phyloP scores from a whole-genome alignment of 768 basidiomycete species.

The Tremella fuciformis region DNA sequence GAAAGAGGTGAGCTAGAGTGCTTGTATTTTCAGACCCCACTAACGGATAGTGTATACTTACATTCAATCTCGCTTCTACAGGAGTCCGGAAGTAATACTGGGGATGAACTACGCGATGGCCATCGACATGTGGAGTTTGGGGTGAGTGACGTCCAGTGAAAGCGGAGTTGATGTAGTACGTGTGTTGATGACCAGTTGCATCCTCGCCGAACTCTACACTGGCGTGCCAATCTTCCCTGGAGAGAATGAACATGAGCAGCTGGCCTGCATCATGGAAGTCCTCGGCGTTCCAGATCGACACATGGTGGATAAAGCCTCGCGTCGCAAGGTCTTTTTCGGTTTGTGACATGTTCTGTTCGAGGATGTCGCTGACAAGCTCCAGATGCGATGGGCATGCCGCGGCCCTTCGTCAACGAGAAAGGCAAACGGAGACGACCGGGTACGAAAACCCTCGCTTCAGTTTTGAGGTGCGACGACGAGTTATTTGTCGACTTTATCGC shows the following conservation, averaged over 20 bases:
- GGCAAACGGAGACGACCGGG: constrained; percentile 88
- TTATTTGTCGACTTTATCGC: constrained; percentile 94
- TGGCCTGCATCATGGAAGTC: constrained; percentile 99
- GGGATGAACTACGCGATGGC: constrained; percentile 99
- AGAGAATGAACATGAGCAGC: constrained; percentile 96
- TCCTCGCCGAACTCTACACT: constrained; percentile 92
- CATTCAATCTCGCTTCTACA: constrained; percentile 98
- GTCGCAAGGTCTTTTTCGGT: constrained; percentile 97
- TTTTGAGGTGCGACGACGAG: constrained; percentile 87
- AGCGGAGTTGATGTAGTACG: not conserved
- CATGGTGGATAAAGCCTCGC: constrained; percentile 85
- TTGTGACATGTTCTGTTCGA: constrained; percentile 40
- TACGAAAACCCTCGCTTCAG: constrained; percentile 81
- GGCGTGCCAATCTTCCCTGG: constrained; percentile 99
- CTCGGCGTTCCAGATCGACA: constrained; percentile 93
- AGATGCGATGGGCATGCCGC: constrained; percentile 91
- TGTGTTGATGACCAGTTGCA: constrained; percentile 58
- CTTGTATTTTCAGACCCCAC: not conserved
- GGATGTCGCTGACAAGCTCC: not conserved
- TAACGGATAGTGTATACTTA: constrained; percentile 83
- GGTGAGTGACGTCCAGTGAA: constrained; percentile 49
- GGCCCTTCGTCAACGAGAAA: constrained; percentile 93
- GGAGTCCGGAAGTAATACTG: constrained; percentile 98
- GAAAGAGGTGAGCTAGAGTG: constrained; percentile 75
- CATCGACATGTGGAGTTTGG: constrained; percentile 99